These are phyloP conservation scores for Miscanthus lutarioriparius DNA, from an alignment of 176 grass and related monocot genomes.

Conservation along the genomic window DNA sequence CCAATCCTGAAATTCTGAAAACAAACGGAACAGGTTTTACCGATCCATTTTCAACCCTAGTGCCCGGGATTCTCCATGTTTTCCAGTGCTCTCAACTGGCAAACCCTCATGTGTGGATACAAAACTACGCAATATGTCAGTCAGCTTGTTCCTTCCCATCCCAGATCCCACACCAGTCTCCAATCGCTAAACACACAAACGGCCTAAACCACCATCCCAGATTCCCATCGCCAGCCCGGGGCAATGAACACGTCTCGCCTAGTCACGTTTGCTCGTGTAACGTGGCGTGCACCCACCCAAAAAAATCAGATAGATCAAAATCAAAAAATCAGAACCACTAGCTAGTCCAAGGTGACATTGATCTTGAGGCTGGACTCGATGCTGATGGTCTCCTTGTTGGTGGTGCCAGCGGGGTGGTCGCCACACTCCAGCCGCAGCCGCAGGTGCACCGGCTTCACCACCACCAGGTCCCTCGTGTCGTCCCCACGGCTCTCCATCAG, in stretches of 20 bases:
- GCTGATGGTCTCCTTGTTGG: constrained; percentile 74
- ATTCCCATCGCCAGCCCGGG: no score
- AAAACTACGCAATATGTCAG: no score
- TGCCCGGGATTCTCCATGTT: no score
- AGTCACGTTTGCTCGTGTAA: not conserved
- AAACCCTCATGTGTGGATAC: no score
- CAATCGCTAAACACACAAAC: no score
- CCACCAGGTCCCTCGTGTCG: constrained; percentile 52
- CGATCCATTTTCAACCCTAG: no score
- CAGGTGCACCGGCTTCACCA: constrained; percentile 62
- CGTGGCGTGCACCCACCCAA: not conserved
- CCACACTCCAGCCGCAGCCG: constrained; percentile 63
- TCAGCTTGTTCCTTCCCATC: no score
- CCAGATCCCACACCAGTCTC: no score
- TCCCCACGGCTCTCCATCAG: constrained; percentile 25
- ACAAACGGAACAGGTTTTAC: no score
- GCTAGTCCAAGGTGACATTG: constrained; percentile 52
- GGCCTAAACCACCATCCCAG: no score
- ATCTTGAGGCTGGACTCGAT: constrained; percentile 64
- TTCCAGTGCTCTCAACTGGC: no score
- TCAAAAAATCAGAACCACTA: not conserved
- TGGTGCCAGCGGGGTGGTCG: constrained; percentile 68
- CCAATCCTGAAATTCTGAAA: no score
- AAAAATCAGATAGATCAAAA: not conserved
- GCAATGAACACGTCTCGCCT: not conserved